These are phyloP conservation scores for Vitis cinerea DNA, from an alignment of 164 flowering plant species.

Conservation along the genomic window DNA sequence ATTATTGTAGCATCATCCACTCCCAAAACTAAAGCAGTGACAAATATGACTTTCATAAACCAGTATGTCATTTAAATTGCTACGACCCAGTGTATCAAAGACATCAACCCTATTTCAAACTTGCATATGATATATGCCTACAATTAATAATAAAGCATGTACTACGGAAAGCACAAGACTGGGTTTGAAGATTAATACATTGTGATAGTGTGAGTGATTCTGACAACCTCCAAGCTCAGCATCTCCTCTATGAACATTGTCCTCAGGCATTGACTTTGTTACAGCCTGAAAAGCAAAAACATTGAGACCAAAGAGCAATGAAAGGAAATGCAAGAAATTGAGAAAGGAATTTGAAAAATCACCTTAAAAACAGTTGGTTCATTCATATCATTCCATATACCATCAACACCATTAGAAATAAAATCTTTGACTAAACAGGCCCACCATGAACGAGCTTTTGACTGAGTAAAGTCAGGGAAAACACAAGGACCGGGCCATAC, in stretches of 20 bases:
- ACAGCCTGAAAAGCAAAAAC: constrained; percentile 48
- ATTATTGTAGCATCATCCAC: no score
- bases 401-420: constrained; percentile 86
- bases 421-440: constrained; percentile 82
- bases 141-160: neutral
- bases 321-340: constrained; percentile 3
- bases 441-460: constrained; percentile 92
- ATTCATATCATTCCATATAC: constrained; percentile 99
- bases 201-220: constrained; percentile 81
- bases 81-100: neutral
- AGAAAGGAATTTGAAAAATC: neutral
- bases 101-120: neutral
- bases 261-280: constrained; percentile 95
- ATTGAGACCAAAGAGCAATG: neutral
- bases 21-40: no score
- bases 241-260: constrained; percentile 88
- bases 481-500: constrained; percentile 99
- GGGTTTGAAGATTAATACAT: constrained; percentile 43
- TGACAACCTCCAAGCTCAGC: constrained; percentile 79
- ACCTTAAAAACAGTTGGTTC: constrained; percentile 96
- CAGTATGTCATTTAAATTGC: neutral
- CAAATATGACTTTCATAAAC: neutral
- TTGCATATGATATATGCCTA: no score
- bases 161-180: neutral
- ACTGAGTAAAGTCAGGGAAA: constrained; percentile 89